These are phyloP conservation scores for Paramecium pentaurelia DNA, from an alignment of 73 alveolate genomes.

Conservation along the genomic window DNA sequence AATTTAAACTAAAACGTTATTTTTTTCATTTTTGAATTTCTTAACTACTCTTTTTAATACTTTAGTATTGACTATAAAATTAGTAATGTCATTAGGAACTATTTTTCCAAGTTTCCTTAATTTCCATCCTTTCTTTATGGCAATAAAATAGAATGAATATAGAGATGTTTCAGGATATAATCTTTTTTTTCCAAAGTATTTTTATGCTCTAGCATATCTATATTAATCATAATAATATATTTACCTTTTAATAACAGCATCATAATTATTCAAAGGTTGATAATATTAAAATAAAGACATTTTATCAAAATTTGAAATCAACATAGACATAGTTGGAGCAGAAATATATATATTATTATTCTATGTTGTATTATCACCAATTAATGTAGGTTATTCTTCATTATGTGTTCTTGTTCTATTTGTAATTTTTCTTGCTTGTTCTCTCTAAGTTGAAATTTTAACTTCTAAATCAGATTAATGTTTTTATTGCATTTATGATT, in stretches of 20 bases:
- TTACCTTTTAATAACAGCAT: background rate
- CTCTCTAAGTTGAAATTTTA: background rate
- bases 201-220: background rate
- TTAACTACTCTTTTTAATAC: background rate
- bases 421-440: background rate
- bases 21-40: background rate
- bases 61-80: background rate
- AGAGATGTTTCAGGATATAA: slow-evolving; percentile 3
- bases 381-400: background rate
- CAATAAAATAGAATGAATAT: background rate
- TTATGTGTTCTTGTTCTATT: background rate
- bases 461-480: background rate
- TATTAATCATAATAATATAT: background rate
- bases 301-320: background rate
- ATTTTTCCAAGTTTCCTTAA: background rate
- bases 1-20: background rate
- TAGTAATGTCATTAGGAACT: background rate
- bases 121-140: background rate
- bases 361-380: background rate
- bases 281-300: background rate
- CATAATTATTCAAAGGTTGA: background rate
- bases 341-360: background rate
- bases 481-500: background rate
- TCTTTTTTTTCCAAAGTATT: slow-evolving; percentile 1
- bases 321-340: background rate